Evolutionary conservation across 805 yeast species (phyloP).

Genomic region (Teunomyces lycoperdinae): DNA sequence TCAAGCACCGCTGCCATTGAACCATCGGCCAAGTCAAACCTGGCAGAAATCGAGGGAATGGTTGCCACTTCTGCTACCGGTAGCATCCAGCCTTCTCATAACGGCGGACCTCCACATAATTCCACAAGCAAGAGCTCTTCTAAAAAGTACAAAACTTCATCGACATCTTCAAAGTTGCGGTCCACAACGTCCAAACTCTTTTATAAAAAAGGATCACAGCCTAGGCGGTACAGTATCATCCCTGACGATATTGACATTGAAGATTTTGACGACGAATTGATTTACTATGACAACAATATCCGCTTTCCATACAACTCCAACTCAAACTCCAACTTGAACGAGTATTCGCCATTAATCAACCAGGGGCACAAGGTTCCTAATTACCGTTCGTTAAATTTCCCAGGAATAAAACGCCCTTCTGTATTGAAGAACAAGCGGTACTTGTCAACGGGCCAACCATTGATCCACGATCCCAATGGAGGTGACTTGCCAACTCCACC

Average conservation of each 20-base stretch:
- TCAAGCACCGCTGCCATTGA: background rate
- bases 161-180: constrained; percentile 45
- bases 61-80: background rate
- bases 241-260: constrained; percentile 61
- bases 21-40: background rate
- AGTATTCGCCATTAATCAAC: constrained; percentile 29
- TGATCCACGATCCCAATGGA: constrained; percentile 6
- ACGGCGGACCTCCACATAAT: constrained; percentile 2
- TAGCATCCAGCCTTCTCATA: background rate
- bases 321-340: constrained; percentile 23
- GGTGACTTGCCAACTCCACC: constrained; percentile 10
- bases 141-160: constrained; percentile 28
- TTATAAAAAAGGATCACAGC: constrained; percentile 69
- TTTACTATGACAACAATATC: constrained; percentile 42
- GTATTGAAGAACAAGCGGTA: constrained; percentile 32
- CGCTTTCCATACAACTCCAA: constrained; percentile 33
- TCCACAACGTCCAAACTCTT: constrained; percentile 73
- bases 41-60: background rate
- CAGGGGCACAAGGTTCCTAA: constrained; percentile 32
- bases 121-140: constrained; percentile 19
- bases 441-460: constrained; percentile 35
- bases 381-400: constrained; percentile 38
- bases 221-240: constrained; percentile 69
- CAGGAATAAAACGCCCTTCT: constrained; percentile 17
- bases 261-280: constrained; percentile 52